Percentiles rank a stretch among this genome's conserved stretches.
phyloP scores from a whole-genome alignment of 805 yeast species.

The Scheffersomyces lignosus region DNA sequence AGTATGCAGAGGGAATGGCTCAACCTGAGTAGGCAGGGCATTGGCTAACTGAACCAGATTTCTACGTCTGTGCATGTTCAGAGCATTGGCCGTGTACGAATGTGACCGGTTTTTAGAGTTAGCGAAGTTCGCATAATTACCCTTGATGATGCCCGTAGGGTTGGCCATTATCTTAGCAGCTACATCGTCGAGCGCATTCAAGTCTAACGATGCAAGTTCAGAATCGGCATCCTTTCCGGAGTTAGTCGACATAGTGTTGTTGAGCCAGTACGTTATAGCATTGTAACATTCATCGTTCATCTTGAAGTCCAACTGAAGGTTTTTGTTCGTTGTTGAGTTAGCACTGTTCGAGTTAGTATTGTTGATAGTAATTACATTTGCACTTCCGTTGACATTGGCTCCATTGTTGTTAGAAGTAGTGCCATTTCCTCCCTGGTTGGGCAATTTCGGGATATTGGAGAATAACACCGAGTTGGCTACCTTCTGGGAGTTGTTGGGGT shows the following conservation, averaged over 20 bases:
- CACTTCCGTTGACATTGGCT: neutral
- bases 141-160: slow-evolving; percentile 32
- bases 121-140: slow-evolving; percentile 2
- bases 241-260: slow-evolving; percentile 20
- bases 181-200: slow-evolving; percentile 6
- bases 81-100: slow-evolving; percentile 2
- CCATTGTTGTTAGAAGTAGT: neutral
- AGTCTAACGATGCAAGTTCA: slow-evolving; percentile 6
- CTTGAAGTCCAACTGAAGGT: slow-evolving; percentile 11
- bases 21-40: neutral
- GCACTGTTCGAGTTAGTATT: neutral
- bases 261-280: slow-evolving; percentile 38
- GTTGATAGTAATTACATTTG: neutral
- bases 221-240: slow-evolving; percentile 10
- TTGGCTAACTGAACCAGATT: slow-evolving; percentile 4
- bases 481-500: neutral
- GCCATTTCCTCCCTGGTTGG: neutral
- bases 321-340: neutral
- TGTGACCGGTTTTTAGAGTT: neutral
- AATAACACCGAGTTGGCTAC: no score
- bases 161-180: slow-evolving; percentile 21
- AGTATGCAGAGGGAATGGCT: neutral
- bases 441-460: no score
- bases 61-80: slow-evolving; percentile 3
- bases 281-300: slow-evolving; percentile 43